A percentile compares a stretch with the other conserved stretches of the same genome.
phyloP scores from a whole-genome alignment of 768 basidiomycete genomes.

The Royoungia palumana region DNA sequence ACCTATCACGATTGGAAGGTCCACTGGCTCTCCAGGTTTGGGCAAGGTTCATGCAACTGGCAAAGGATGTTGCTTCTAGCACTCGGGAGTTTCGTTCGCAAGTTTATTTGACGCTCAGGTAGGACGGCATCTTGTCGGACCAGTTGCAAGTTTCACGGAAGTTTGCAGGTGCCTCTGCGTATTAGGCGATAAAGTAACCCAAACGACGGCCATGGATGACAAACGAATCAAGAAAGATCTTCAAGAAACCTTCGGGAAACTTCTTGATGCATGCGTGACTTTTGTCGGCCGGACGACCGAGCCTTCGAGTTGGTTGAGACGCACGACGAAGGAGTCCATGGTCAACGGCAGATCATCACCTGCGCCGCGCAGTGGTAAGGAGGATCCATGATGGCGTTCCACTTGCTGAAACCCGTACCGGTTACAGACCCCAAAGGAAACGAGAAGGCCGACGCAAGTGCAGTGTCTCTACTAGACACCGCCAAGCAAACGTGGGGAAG shows the following conservation, averaged over 20 bases:
- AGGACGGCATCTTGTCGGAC: constrained; percentile 11
- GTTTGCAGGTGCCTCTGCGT: constrained; percentile 65
- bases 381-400: not conserved
- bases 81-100: constrained; percentile 68
- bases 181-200: constrained; percentile 77
- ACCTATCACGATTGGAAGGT: constrained; percentile 79
- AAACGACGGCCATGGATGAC: constrained; percentile 91
- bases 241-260: constrained; percentile 85
- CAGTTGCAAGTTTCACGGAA: constrained; percentile 8
- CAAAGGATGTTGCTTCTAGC: constrained; percentile 69
- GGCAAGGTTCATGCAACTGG: constrained; percentile 71
- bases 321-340: constrained; percentile 60
- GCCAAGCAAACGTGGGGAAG: constrained; percentile 25
- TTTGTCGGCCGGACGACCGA: constrained; percentile 74
- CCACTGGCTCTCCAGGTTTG: constrained; percentile 93
- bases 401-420: constrained; percentile 3
- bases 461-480: constrained; percentile 37
- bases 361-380: constrained; percentile 49
- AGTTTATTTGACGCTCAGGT: constrained; percentile 74
- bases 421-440: constrained; percentile 46
- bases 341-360: constrained; percentile 76
- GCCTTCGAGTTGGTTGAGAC: constrained; percentile 75
- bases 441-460: constrained; percentile 54
- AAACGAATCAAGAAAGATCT: constrained; percentile 82
- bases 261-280: constrained; percentile 74